Base-by-base conservation (phyloP, 345 rosid species). In the Hibiscus mutabilis region DNA sequence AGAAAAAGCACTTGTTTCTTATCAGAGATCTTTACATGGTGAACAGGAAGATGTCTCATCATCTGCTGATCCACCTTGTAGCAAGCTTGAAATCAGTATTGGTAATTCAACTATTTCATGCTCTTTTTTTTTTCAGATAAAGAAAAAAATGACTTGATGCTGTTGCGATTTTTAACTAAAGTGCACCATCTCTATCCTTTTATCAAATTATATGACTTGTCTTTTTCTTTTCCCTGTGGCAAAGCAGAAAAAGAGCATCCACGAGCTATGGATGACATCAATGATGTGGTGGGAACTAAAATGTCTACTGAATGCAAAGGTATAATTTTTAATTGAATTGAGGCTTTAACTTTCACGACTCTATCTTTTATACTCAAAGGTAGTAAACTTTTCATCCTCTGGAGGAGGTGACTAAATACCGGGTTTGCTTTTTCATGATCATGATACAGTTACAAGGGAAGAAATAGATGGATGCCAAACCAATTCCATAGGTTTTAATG, bases 291-390 rank as follows among this genome's bases (percentile, higher is more conserved):
- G 47, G 33, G 66, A 47, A 55, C 51, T 27, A 67, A 67, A 56
- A 55, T 53, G 4, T 9, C 65, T 22, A 44, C 21, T 71, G 66
- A 60, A 16, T 68, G 52, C 61, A 60, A 11, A 75, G 81, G 81
- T 79, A 79, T 35, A 6, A 5, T 52, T 29, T 9, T 60, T 27
- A 60, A 13, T 29, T 56, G 49, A 22, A 33, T 61, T 55, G 16
- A 18, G 18, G 42, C 29, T 21, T 29, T 14, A 67, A 42, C 10
- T 19, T 27, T 16, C 29, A 0, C 44, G 25, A 53, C 19, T 22
- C n/a, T 16, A 29, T 74, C 40, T 18, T 3, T 65, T 25, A 49
- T 15, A 3, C 16, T 11, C 24, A 46, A 2, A 18, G 67, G 27
- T 37, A 52, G 1, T 1, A n/a, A 9, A 47, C n/a, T 22, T 51